Conservation (phyloP, 2,329 filamentous ascomycete species). For the Phoma sp. region DNA sequence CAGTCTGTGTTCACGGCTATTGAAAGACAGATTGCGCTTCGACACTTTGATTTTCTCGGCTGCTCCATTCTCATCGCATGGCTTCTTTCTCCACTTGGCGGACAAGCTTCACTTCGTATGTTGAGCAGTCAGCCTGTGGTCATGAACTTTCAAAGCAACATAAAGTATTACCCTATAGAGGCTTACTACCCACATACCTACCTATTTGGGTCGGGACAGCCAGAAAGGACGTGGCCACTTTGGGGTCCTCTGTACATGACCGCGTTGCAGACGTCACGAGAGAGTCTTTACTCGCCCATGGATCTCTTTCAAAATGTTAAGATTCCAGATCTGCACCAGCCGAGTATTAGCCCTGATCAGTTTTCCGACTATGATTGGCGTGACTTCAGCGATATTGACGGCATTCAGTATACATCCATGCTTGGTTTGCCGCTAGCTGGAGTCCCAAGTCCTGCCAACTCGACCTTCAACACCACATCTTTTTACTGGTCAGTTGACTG, state of each 20-base stretch:
- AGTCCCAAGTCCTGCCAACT: not conserved
- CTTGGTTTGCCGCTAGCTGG: not conserved
- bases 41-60: slow-evolving; percentile 12
- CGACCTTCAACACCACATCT: not conserved
- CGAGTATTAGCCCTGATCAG: not conserved
- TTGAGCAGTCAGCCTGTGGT: not conserved
- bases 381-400: not conserved
- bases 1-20: slow-evolving; percentile 19
- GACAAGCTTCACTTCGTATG: not conserved
- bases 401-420: not conserved
- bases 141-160: not conserved
- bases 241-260: not conserved
- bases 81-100: not conserved
- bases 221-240: not conserved
- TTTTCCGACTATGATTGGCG: not conserved
- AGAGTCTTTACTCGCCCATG: not conserved
- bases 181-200: not conserved
- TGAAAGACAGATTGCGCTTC: slow-evolving; percentile 16
- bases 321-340: not conserved
- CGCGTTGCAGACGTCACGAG: not conserved
- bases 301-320: not conserved
- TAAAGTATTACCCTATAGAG: not conserved
- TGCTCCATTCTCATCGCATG: not conserved
- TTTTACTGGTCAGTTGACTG: not conserved
- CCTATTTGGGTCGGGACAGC: not conserved